phyloP scores from a whole-genome alignment of 148 eudicot species.

The Salicornia ramosissima region DNA sequence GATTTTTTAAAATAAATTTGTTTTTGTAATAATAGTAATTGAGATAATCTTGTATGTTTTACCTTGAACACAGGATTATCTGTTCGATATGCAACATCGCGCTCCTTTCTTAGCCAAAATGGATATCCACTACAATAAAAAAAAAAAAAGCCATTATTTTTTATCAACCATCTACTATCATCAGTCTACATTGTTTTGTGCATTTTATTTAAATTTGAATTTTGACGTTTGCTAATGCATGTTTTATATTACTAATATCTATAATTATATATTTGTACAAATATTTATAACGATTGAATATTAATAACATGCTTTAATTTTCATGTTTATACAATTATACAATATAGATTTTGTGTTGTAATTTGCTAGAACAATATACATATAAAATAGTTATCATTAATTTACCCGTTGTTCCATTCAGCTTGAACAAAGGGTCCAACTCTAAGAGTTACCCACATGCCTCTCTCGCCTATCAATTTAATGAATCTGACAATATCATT shows the following conservation, averaged over 20 bases:
- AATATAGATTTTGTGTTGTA: too few relatives aligned
- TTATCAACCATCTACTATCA: too few relatives aligned
- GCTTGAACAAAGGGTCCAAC: conserved; percentile 78
- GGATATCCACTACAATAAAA: conserved; percentile 68
- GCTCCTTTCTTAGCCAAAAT: conserved; percentile 65
- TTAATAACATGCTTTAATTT: too few relatives aligned
- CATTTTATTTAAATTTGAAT: too few relatives aligned
- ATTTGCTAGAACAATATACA: too few relatives aligned
- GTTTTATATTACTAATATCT: too few relatives aligned
- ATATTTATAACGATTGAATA: too few relatives aligned
- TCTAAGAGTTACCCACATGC: conserved; percentile 62
- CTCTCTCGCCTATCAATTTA: conserved; percentile 46
- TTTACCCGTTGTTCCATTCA: conserved; percentile 85
- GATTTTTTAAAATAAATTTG: background rate
- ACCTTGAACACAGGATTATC: conserved; percentile 72
- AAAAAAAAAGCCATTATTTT: too few relatives aligned
- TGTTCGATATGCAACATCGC: conserved; percentile 53
- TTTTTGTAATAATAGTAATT: background rate
- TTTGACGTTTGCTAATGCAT: too few relatives aligned
- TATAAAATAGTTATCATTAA: background rate
- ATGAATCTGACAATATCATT: conserved; percentile 63
- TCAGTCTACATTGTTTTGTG: too few relatives aligned
- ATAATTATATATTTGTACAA: too few relatives aligned
- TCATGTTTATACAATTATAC: too few relatives aligned
- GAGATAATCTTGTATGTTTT: background rate